phyloP scores from a whole-genome alignment of 805 yeast genomes.

The Monosporozyma yasuniensis region DNA sequence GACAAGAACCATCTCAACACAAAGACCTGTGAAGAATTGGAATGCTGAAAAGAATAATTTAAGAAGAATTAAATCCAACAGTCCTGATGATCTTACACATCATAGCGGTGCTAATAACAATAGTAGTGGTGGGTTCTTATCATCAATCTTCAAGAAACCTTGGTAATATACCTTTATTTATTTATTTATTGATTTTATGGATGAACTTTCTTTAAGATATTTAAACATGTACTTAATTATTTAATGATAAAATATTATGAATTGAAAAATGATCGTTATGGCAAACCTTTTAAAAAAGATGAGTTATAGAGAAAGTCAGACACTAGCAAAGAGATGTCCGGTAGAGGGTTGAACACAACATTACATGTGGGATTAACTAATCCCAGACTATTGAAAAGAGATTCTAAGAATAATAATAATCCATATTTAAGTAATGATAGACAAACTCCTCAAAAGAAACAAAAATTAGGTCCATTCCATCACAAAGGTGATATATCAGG shows the following conservation, averaged over 20 bases:
- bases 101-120: background rate
- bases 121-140: slow-evolving; percentile 3
- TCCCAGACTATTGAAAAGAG: background rate
- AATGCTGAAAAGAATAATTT: background rate
- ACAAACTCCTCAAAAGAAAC: background rate
- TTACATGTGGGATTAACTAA: slow-evolving; percentile 19
- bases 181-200: too few species aligned
- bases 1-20: background rate
- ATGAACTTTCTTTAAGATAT: background rate
- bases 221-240: background rate
- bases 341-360: slow-evolving; percentile 22
- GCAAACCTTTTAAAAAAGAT: too few species aligned
- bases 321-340: too few species aligned
- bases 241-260: background rate
- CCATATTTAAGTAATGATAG: slow-evolving; percentile 22
- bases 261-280: too few species aligned
- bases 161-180: background rate
- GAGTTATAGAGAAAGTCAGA: too few species aligned
- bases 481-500: slow-evolving; percentile 13
- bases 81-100: background rate
- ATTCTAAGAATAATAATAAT: slow-evolving; percentile 13
- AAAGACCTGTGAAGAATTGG: slow-evolving; percentile 1
- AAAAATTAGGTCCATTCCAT: background rate
- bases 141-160: slow-evolving; percentile 3
- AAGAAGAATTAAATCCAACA: background rate